Percentiles rank a stretch among this genome's conserved stretches.
Conservation (phyloP, 2,329 filamentous ascomycete genomes). For the Exserohilum rostratum region DNA sequence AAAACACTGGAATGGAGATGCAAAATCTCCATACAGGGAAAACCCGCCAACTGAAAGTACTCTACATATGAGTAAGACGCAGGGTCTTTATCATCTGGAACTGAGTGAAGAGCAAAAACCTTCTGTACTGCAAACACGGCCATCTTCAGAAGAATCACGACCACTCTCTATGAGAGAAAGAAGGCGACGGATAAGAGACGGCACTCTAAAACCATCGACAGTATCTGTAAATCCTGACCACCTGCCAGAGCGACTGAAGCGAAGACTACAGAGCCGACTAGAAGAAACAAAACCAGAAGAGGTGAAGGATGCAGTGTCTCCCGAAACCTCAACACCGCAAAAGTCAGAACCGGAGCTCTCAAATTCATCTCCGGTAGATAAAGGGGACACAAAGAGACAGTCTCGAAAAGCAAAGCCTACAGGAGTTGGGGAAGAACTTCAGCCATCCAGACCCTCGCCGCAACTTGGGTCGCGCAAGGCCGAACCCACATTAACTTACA, state of each 20-base stretch:
- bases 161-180: conserved; percentile 11
- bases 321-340: background rate
- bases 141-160: background rate
- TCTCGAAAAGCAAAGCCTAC: background rate
- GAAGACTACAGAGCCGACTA: background rate
- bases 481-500: background rate
- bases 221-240: background rate
- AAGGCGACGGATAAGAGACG: conserved; percentile 6
- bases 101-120: conserved; percentile 1
- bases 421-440: background rate
- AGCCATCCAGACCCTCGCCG: conserved; percentile 26
- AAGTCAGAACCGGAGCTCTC: no score
- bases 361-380: background rate
- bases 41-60: background rate
- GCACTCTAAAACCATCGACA: background rate
- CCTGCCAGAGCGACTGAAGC: background rate
- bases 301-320: background rate
- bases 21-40: background rate
- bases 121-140: background rate
- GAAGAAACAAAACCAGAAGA: background rate
- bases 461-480: conserved; percentile 4
- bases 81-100: background rate
- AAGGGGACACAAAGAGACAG: background rate
- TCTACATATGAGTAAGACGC: conserved; percentile 10
- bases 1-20: conserved; percentile 14